Percentiles rank a stretch among this genome's conserved stretches.
These are phyloP conservation scores for Exophiala lecanii-corni DNA, from an alignment of 2,329 filamentous ascomycete species.

Conservation along the genomic window DNA sequence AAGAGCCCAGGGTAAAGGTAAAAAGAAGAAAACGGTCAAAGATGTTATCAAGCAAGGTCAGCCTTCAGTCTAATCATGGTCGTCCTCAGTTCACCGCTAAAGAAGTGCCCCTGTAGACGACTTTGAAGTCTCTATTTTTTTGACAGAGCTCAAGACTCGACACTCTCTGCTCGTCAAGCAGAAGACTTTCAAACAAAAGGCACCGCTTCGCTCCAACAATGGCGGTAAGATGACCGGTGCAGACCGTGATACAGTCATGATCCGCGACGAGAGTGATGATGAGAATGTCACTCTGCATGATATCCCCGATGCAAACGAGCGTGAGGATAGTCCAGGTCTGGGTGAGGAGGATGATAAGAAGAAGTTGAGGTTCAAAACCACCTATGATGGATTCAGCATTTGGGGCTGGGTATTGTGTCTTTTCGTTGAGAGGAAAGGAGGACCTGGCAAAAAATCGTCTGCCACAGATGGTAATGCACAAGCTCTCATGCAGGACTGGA, in stretches of 20 bases:
- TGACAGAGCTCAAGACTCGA: constrained; percentile 78
- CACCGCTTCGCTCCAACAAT: constrained; percentile 50
- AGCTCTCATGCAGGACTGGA: constrained; percentile 79
- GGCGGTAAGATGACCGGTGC: constrained; percentile 55
- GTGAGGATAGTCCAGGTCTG: constrained; percentile 33
- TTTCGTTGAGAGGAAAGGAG: constrained; percentile 70
- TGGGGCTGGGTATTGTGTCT: constrained; percentile 90
- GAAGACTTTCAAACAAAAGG: constrained; percentile 66
- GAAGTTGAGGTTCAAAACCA: constrained; percentile 78
- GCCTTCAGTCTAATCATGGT: constrained; percentile 24
- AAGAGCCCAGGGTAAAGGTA: constrained; percentile 53
- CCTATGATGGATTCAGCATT: constrained; percentile 93
- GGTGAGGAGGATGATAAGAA: constrained; percentile 64
- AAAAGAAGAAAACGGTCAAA: constrained; percentile 77
- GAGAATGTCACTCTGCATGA: constrained; percentile 36
- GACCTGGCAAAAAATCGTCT: constrained; percentile 36
- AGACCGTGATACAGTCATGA: constrained; percentile 39
- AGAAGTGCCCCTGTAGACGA: constrained; percentile 59
- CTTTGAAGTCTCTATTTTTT: constrained; percentile 90
- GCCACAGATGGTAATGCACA: constrained; percentile 48
- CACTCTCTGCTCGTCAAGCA: constrained; percentile 84
- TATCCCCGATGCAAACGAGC: constrained; percentile 18
- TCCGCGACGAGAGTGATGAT: constrained; percentile 59
- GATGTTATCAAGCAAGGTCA: constrained; percentile 78
- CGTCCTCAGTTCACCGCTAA: constrained; percentile 7